phyloP scores from a whole-genome alignment of 371 early-diverging fungal species.

The Rhizopus microsporus region DNA sequence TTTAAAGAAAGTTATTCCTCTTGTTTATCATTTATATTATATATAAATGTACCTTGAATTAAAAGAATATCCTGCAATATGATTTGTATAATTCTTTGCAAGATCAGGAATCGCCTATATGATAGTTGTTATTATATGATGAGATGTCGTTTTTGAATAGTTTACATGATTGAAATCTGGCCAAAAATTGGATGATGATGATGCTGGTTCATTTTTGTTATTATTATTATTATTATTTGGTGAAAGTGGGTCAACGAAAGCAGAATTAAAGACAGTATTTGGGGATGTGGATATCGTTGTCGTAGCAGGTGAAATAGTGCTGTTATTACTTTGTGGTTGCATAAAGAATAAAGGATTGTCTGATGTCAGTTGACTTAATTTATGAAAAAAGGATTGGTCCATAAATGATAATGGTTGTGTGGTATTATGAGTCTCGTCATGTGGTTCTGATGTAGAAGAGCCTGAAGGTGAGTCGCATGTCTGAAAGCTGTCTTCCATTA shows the following conservation, averaged over 20 bases:
- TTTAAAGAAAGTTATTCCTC: not conserved
- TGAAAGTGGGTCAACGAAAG: constrained; percentile 23
- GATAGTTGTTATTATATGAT: not conserved
- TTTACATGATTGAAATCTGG: constrained; percentile 46
- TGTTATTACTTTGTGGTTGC: constrained; percentile 31
- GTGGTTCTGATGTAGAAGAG: constrained; percentile 33
- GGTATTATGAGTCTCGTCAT: constrained; percentile 27
- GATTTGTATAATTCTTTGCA: constrained; percentile 48
- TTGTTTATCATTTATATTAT: not conserved
- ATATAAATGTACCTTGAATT: constrained; percentile 4
- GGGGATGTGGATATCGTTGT: constrained; percentile 15
- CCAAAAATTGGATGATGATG: constrained; percentile 26
- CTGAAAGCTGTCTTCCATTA: constrained; percentile 15
- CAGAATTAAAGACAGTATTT: constrained; percentile 11
- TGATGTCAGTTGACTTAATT: constrained; percentile 39
- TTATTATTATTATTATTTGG: constrained; percentile 7
- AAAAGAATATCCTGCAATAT: constrained; percentile 33
- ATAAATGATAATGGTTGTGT: constrained; percentile 32
- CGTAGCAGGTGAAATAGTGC: constrained; percentile 4
- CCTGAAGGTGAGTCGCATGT: constrained; percentile 36
- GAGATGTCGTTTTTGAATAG: constrained; percentile 3
- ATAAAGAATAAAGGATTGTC: constrained; percentile 40
- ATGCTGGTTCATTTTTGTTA: constrained; percentile 18
- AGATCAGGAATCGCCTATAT: constrained; percentile 43
- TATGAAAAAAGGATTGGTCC: constrained; percentile 44